These are phyloP conservation scores for Calocera viscosa DNA, from an alignment of 768 basidiomycete species.

Conservation along the genomic window DNA sequence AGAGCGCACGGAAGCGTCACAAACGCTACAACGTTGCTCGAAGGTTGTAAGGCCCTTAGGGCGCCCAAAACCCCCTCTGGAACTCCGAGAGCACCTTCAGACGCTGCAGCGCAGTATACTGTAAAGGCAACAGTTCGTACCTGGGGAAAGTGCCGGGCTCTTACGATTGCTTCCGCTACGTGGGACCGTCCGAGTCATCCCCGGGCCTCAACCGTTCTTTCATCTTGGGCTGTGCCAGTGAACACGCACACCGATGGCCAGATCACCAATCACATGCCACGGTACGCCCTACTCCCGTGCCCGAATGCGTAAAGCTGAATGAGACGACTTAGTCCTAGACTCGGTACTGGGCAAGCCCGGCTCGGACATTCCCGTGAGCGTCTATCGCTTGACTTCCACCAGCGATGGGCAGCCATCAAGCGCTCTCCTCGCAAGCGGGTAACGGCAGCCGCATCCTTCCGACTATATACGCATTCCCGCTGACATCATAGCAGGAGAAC, in stretches of 20 bases:
- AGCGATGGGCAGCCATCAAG: conserved; percentile 28
- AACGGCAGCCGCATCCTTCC: conserved; percentile 14
- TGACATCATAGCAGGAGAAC: conserved; percentile 42
- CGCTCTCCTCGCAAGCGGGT: conserved; percentile 57
- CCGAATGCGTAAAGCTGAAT: background rate
- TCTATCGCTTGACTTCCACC: conserved; percentile 38
- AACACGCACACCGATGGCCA: conserved; percentile 19
- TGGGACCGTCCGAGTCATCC: no score
- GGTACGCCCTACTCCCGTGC: conserved; percentile 34
- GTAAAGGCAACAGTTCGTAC: no score
- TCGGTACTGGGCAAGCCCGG: conserved; percentile 75
- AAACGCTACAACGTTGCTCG: no score
- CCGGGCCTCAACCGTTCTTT: no score
- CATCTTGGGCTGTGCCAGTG: background rate
- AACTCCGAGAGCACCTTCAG: no score
- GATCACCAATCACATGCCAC: conserved; percentile 84
- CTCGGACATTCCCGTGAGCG: conserved; percentile 46
- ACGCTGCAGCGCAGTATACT: no score
- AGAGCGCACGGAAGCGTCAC: no score
- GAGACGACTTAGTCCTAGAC: conserved; percentile 57
- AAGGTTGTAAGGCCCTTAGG: no score
- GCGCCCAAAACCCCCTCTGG: no score
- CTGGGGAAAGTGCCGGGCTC: no score
- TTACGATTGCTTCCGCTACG: no score
- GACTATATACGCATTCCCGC: background rate